Conservation (phyloP, 2,329 filamentous ascomycete species). For the Hortaea sp. region DNA sequence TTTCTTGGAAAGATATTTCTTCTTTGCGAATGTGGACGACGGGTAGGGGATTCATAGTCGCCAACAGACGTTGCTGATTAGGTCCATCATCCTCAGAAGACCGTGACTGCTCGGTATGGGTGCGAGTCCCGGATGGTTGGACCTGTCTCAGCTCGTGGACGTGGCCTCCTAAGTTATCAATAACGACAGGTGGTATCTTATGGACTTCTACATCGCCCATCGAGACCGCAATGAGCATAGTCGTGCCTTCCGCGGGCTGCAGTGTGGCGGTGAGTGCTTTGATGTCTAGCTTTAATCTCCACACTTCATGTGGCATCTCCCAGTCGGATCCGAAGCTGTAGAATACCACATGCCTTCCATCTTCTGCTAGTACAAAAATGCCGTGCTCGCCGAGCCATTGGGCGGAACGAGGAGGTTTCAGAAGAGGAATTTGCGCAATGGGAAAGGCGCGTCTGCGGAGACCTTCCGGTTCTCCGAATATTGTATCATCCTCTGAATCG, state of each 20-base stretch:
- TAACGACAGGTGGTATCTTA: constrained; percentile 3
- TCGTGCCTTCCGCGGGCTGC: constrained; percentile 1
- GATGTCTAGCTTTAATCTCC: constrained; percentile 4
- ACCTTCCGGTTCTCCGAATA: constrained; percentile 14
- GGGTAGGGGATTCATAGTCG: background rate
- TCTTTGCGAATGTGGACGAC: background rate
- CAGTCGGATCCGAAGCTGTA: constrained; percentile 12
- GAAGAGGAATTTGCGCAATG: constrained; percentile 7
- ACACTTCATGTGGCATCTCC: constrained; percentile 9
- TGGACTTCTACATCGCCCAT: background rate
- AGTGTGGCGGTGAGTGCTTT: background rate
- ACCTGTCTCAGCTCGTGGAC: background rate
- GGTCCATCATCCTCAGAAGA: background rate
- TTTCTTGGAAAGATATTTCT: constrained; percentile 1
- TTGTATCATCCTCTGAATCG: constrained; percentile 8
- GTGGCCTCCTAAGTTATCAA: constrained; percentile 6
- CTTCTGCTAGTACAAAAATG: constrained; percentile 11
- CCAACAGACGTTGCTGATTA: background rate
- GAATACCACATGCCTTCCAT: constrained; percentile 11
- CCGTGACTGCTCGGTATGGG: background rate
- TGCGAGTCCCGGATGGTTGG: background rate
- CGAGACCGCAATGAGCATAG: constrained; percentile 1
- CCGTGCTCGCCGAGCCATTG: constrained; percentile 16
- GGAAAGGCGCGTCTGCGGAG: background rate
- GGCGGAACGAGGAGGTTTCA: constrained; percentile 5